Base-by-base conservation (phyloP, 306 rosid species). In the Calophaca sinica region DNA sequence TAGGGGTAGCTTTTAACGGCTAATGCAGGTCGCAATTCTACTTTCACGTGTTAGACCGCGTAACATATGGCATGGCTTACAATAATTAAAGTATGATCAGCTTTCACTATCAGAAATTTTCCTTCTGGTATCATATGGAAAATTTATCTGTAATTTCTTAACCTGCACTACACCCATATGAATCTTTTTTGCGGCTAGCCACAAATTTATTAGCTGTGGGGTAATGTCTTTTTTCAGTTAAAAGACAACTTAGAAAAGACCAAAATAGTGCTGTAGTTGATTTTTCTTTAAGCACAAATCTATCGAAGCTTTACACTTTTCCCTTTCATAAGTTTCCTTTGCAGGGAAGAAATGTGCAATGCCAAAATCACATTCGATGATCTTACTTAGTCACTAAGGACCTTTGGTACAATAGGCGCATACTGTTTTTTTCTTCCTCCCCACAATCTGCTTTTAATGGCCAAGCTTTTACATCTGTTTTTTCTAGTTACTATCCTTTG, bases 301-400 rank as follows among this genome's bases (percentile, higher is more conserved):
- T 61, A 13, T 48, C 2, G 11, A 41, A 68, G 68, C 38, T 68
- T 33, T 55, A 11, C 57, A 46, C 45, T 74, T 49, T 51, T 32
- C 31, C 48, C n/a, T 61, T 71, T 78, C 8, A 33, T 58, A 64
- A 36, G 76, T 73, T 82, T 82, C 45, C 77, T 84, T 80, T 70
- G 71, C 72, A 54, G 44, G 71, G 66, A 68, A 62, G 80, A 80
- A 76, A 73, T 45, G 73, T 38, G 74, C 66, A 62, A 62, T 72
- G 63, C 74, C 75, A 70, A 80, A 64, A 54, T 62, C 52, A 3
- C 77, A 66, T 74, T 72, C 82, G 76, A 72, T 29, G 53, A 76
- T 58, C 72, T 66, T 66, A 44, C 67, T 42, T 65, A 15, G 60
- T 66, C 67, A 32, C 15, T 41, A 29, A 73, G 64, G 79, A 41